Base-by-base conservation (phyloP, 495 filamentous ascomycete genomes). In the Talaromyces ruber region DNA sequence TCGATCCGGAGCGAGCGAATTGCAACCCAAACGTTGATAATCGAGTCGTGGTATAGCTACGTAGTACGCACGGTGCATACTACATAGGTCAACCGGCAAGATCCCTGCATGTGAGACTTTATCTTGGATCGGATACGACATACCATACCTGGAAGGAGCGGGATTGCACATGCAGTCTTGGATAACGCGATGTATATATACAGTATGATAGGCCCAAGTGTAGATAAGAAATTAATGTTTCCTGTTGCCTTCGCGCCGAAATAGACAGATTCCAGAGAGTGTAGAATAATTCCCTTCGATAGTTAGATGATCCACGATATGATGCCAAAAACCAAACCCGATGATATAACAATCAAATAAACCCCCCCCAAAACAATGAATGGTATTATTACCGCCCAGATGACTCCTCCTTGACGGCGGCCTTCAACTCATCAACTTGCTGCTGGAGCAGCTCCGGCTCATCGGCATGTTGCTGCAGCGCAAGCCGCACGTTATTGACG, bases 391-490 rank as follows among this genome's bases (percentile, higher is more conserved):
- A 30, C 11, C n/a, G 25, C 16, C 6, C 5, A 50, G 58, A 50
- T 21, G 43, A n/a, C 14, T 60, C 58, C 26, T 51, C 37, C 25
- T 22, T 18, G 14, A 60, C 43, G 1, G 58, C 58, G 0, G 58
- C 58, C 14, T 58, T 51, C 24, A 64, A 22, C 55, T 64, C 63
- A 26, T 65, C 52, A 26, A 67, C 62, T 12, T 63, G 57, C 30
- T 65, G 63, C 63, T 62, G 25, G 34, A 67, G 37, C 14, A 65
- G 25, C 37, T 63, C 60, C 45, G 43, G 50, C 30, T 67, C 45
- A 30, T 63, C 60, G 21, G 63, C 59, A 32, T 63, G 51, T 9
- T 64, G 61, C 30, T 63, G 57, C 30, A 67, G 50, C 30, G 58
- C 61, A 30, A 22, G 45, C 30, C 54, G 50, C 37, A 67, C 26